Base-by-base conservation (phyloP, 192 early-diverging fungal genomes). In the Rhizophagus prolifer region DNA sequence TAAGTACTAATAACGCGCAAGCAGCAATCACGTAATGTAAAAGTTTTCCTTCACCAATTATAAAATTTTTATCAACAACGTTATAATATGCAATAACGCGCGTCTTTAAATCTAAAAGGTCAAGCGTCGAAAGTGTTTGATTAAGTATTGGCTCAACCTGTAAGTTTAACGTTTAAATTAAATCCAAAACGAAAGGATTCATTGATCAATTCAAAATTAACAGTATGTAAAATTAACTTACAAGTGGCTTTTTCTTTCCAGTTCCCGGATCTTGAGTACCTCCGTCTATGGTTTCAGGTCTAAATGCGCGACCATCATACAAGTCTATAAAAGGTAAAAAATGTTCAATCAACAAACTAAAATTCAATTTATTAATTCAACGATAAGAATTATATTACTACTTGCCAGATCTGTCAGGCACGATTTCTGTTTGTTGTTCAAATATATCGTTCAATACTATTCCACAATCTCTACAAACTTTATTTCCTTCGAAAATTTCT, bases 1-100 rank as follows among this genome's bases (percentile, higher is more conserved):
- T 65, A 65, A 65, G 26, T 65, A 30, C 63, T 31, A 65, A 65
- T 34, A 65, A 65, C 30, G 63, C 63, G 6, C 63, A 65, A 65
- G 63, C 63, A 19, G 28, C 63, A 19, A 65, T 30, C 31, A 65
- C 63, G 4, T 31, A 28, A 30, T 30, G 63, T 30, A 65, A 30
- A 34, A 65, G 63, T 65, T 65, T 26, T 31, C 63, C 63, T 65
- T 65, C 63, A 7, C 63, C 63, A 6, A 65, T 19, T 65, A 31
- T 16, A 19, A 65, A 65, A 31, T 65, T 65, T 65, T 34, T 65
- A 19, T 65, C 63, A 34, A 65, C 63, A 14, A 19, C 31, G 12
- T 34, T 65, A 31, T 65, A 65, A 31, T 31, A 65, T 13, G 63
- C 4, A 13, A 30, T 65, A 30, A 65, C 30, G 8, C 30, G 25